A percentile compares a stretch with the other conserved stretches of the same genome.
phyloP scores from a whole-genome alignment of 495 filamentous ascomycete species.

The Xylaria sp. region DNA sequence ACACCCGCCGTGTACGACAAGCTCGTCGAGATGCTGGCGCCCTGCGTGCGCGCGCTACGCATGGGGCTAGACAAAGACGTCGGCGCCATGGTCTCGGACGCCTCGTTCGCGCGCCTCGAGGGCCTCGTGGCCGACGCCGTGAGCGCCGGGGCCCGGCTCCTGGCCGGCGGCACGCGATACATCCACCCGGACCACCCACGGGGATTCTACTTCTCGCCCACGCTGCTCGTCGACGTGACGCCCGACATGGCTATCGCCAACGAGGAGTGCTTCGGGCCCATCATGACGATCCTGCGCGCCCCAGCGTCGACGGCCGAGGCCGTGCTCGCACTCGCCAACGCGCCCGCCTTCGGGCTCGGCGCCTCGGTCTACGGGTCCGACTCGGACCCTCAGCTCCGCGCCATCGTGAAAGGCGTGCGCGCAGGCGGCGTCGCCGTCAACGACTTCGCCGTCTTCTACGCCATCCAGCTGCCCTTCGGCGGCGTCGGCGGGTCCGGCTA shows the following conservation, averaged over 20 bases:
- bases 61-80: slow-evolving; percentile 73
- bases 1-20: slow-evolving; percentile 73
- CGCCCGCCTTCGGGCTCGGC: slow-evolving; percentile 77
- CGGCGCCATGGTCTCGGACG: slow-evolving; percentile 86
- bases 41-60: slow-evolving; percentile 73
- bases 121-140: slow-evolving; percentile 78
- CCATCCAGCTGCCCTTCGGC: slow-evolving; percentile 92
- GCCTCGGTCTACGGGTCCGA: slow-evolving; percentile 80
- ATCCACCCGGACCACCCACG: slow-evolving; percentile 70
- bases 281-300: slow-evolving; percentile 84
- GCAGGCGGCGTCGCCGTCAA: slow-evolving; percentile 93
- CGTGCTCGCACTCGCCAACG: slow-evolving; percentile 77
- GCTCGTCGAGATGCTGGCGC: slow-evolving; percentile 72
- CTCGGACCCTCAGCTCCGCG: slow-evolving; percentile 46
- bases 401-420: slow-evolving; percentile 70
- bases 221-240: slow-evolving; percentile 84
- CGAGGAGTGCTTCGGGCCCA: slow-evolving; percentile 89
- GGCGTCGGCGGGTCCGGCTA: slow-evolving; percentile 88
- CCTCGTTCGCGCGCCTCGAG: slow-evolving; percentile 73
- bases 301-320: slow-evolving; percentile 55
- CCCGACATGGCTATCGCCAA: slow-evolving; percentile 82
- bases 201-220: slow-evolving; percentile 92
- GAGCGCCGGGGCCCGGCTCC: slow-evolving; percentile 74
- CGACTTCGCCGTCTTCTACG: slow-evolving; percentile 92
- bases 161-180: slow-evolving; percentile 78